Conservation (phyloP, 306 rosid species). For the Corylus avellana region DNA sequence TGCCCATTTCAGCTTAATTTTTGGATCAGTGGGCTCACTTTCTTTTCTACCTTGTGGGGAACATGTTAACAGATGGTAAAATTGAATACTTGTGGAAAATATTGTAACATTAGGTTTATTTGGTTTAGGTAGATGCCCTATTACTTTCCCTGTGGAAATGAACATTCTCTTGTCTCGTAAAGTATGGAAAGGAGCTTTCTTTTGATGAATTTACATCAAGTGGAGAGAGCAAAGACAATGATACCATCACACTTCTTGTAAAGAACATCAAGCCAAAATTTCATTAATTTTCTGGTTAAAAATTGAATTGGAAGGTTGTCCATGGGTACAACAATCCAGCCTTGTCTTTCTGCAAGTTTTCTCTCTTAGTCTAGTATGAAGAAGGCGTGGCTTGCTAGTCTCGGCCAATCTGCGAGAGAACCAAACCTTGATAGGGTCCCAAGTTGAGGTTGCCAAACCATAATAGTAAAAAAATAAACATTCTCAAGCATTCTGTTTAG, state of each 20-base stretch:
- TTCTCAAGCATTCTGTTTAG: background rate
- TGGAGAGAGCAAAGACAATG: background rate
- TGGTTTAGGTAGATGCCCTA: too few species aligned
- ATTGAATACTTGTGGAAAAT: too few species aligned
- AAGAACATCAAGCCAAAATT: background rate
- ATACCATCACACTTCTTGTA: background rate
- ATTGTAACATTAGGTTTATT: too few species aligned
- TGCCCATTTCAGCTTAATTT: too few species aligned
- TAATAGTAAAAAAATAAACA: slow-evolving; percentile 3
- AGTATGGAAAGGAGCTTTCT: background rate
- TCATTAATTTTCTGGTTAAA: background rate
- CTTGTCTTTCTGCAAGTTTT: background rate
- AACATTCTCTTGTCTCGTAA: background rate
- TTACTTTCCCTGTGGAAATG: background rate
- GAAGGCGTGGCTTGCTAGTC: background rate
- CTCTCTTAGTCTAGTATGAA: background rate
- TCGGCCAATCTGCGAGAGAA: background rate
- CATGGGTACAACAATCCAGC: background rate
- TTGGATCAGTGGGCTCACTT: too few species aligned
- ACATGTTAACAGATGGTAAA: too few species aligned
- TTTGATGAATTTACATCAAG: background rate
- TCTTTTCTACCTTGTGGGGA: too few species aligned
- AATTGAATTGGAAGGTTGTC: background rate
- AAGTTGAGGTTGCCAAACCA: background rate
- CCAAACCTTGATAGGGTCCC: background rate